Evolutionary conservation across 306 rosid genomes (phyloP).

Genomic region (Cucurbita argyrosperma): DNA sequence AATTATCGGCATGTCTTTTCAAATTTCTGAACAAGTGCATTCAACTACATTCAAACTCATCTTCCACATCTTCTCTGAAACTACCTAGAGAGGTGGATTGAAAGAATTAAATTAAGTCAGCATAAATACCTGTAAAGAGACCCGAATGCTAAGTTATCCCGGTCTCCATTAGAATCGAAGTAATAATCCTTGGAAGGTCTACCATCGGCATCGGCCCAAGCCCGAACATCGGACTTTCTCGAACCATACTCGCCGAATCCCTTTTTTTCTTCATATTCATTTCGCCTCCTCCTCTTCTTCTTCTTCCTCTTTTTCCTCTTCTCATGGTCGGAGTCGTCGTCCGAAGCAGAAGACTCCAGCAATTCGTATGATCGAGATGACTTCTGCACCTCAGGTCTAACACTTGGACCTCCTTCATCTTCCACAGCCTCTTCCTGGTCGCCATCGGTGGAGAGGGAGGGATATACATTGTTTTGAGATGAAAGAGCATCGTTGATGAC

Average conservation of each 20-base stretch:
- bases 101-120: not conserved
- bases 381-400: slow-evolving; percentile 8
- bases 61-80: not conserved
- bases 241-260: slow-evolving; percentile 33
- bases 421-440: slow-evolving; percentile 12
- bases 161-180: slow-evolving; percentile 71
- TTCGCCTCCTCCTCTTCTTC: slow-evolving; percentile 36
- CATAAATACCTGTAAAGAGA: slow-evolving; percentile 48
- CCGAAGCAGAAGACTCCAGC: slow-evolving; percentile 66
- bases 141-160: slow-evolving; percentile 66
- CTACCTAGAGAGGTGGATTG: not conserved
- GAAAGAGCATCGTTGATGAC: slow-evolving; percentile 29
- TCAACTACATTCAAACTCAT: not conserved
- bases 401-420: slow-evolving; percentile 6
- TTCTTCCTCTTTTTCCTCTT: slow-evolving; percentile 17
- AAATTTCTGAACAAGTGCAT: not conserved
- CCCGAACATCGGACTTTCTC: slow-evolving; percentile 56
- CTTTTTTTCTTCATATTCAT: slow-evolving; percentile 24
- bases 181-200: slow-evolving; percentile 49
- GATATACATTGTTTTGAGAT: slow-evolving; percentile 13
- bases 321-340: slow-evolving; percentile 11
- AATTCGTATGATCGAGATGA: slow-evolving; percentile 30
- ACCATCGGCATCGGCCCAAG: slow-evolving; percentile 55
- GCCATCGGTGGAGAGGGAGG: not conserved
- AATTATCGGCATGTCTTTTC: not conserved